Conservation (phyloP, 139 green algal genomes). For the Chlorella vulgaris region DNA sequence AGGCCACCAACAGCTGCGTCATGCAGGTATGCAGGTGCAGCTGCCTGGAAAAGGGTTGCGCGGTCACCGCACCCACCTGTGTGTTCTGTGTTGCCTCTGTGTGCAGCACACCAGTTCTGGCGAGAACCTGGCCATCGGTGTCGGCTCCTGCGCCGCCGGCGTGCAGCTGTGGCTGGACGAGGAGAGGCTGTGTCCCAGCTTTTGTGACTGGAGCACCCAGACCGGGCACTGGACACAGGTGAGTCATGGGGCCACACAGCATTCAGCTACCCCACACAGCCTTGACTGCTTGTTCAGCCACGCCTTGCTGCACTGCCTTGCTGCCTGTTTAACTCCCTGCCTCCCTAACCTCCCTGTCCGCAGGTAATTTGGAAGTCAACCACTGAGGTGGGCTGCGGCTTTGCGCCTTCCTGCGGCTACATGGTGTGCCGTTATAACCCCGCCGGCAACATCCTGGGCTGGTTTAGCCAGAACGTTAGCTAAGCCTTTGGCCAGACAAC, state of each 20-base stretch:
- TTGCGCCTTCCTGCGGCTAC: not conserved
- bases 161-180: not conserved
- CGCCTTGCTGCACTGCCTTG: not conserved
- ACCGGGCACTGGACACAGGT: slow-evolving; percentile 1
- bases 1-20: not conserved
- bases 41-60: not conserved
- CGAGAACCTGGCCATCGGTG: slow-evolving; percentile 3
- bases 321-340: no score
- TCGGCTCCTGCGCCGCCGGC: not conserved
- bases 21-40: not conserved
- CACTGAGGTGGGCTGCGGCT: not conserved
- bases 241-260: not conserved
- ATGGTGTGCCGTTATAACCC: not conserved
- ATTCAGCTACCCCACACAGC: not conserved
- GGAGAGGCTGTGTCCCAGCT: not conserved
- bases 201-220: not conserved
- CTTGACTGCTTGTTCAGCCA: not conserved
- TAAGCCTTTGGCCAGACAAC: no score
- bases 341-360: not conserved
- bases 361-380: not conserved
- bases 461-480: not conserved
- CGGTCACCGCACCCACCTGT: not conserved
- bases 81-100: not conserved
- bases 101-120: not conserved
- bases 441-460: not conserved